These are phyloP conservation scores for Rosa multiflora DNA, from an alignment of 306 rosid species.

Conservation along the genomic window DNA sequence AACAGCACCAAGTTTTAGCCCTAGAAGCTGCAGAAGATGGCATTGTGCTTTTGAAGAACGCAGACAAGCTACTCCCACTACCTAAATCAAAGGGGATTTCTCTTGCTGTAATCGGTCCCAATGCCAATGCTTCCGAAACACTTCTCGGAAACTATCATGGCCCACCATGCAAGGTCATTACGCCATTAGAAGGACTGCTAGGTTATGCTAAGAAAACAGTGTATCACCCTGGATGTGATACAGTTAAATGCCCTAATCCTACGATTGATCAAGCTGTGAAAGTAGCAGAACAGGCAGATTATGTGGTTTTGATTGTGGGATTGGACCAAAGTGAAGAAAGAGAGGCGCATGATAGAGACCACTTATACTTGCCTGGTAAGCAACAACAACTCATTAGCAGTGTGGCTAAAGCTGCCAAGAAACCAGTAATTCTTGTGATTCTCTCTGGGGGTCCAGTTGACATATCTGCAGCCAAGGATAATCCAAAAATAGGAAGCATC, in stretches of 20 bases:
- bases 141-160: conserved; percentile 88
- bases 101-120: conserved; percentile 83
- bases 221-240: conserved; percentile 67
- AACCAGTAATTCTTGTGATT: conserved; percentile 72
- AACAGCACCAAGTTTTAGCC: conserved; percentile 60
- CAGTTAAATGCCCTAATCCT: conserved; percentile 54
- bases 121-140: conserved; percentile 56
- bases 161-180: conserved; percentile 62
- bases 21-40: conserved; percentile 89
- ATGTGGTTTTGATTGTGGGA: conserved; percentile 84
- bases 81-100: conserved; percentile 53
- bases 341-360: conserved; percentile 64
- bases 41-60: conserved; percentile 86
- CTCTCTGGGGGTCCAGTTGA: conserved; percentile 88
- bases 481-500: conserved; percentile 70
- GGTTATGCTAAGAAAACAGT: conserved; percentile 45
- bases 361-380: conserved; percentile 69
- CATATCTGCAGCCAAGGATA: conserved; percentile 62
- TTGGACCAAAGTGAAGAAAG: conserved; percentile 76
- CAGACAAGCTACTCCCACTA: conserved; percentile 62
- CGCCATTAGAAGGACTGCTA: conserved; percentile 59
- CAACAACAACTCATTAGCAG: conserved; percentile 58
- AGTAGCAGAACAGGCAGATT: conserved; percentile 53
- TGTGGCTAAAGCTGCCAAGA: conserved; percentile 69
- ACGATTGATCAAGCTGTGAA: conserved; percentile 52